Conservation (phyloP, 139 green algal species). For the Chlorella sp. region DNA sequence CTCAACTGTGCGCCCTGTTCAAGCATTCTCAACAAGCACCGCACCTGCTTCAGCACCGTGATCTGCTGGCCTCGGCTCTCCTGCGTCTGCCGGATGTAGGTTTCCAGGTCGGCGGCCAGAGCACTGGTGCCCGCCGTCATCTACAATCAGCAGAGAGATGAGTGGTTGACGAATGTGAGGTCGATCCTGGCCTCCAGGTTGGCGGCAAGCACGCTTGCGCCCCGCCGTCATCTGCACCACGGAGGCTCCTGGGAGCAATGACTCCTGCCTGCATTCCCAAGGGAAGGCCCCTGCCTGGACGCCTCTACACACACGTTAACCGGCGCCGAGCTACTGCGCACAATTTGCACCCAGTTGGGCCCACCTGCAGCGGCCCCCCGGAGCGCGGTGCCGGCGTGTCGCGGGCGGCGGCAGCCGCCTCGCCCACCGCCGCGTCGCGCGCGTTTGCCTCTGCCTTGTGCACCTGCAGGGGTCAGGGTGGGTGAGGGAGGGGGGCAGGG, state of each 20-base stretch:
- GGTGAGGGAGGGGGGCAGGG: too few relatives aligned
- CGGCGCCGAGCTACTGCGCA: too few relatives aligned
- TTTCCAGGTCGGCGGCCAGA: constrained; percentile 55
- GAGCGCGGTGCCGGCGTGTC: not conserved
- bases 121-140: constrained; percentile 37
- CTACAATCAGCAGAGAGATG: not conserved
- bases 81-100: constrained; percentile 51
- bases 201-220: too few relatives aligned
- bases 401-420: not conserved
- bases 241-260: too few relatives aligned
- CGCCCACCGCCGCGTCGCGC: constrained; percentile 13
- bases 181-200: too few relatives aligned
- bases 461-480: too few relatives aligned
- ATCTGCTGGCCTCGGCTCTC: constrained; percentile 42
- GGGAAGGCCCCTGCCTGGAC: too few relatives aligned
- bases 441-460: constrained; percentile 22
- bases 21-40: too few relatives aligned
- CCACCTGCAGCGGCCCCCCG: constrained; percentile 46
- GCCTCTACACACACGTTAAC: too few relatives aligned
- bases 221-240: too few relatives aligned
- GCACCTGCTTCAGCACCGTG: constrained; percentile 69
- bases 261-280: too few relatives aligned
- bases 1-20: constrained; percentile 5
- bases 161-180: not conserved
- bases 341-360: too few relatives aligned